phyloP scores from a whole-genome alignment of 345 rosid genomes.

The Triadica sebifera region DNA sequence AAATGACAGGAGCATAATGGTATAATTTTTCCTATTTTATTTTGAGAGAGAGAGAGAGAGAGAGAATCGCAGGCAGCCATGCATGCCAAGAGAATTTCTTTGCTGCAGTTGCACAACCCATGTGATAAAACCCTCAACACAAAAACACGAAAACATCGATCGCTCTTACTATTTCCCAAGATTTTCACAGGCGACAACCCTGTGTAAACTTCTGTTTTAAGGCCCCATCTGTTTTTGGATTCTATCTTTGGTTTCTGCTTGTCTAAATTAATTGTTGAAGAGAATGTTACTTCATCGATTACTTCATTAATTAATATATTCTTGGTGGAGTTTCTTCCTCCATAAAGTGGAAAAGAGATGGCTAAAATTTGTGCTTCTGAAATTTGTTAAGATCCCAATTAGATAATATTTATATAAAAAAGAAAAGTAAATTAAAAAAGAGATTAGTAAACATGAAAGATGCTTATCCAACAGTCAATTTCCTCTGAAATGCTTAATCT shows the following conservation, averaged over 20 bases:
- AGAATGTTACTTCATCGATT: neutral
- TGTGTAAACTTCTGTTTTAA: constrained; percentile 16
- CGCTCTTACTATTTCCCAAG: constrained; percentile 22
- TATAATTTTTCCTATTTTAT: neutral
- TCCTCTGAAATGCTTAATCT: no score
- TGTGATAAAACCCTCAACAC: constrained; percentile 34
- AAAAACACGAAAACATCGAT: constrained; percentile 23
- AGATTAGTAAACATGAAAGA: neutral
- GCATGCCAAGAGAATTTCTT: constrained; percentile 28
- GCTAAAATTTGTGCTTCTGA: neutral
- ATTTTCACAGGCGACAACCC: constrained; percentile 27
- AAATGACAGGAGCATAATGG: constrained; percentile 28
- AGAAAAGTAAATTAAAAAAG: no score
- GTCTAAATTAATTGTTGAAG: neutral
- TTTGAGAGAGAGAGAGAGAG: neutral
- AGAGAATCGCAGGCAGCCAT: constrained; percentile 20
- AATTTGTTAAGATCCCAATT: constrained; percentile 2
- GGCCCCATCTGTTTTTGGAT: constrained; percentile 35
- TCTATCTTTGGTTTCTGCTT: neutral
- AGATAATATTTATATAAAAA: no score
- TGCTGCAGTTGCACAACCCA: constrained; percentile 25
- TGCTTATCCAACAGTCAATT: neutral
- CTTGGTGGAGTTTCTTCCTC: constrained; percentile 3
- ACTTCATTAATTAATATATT: neutral
- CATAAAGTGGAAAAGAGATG: neutral